Evolutionary conservation across 2,329 filamentous ascomycete genomes (phyloP).

Genomic region (Colletotrichum noveboracense): DNA sequence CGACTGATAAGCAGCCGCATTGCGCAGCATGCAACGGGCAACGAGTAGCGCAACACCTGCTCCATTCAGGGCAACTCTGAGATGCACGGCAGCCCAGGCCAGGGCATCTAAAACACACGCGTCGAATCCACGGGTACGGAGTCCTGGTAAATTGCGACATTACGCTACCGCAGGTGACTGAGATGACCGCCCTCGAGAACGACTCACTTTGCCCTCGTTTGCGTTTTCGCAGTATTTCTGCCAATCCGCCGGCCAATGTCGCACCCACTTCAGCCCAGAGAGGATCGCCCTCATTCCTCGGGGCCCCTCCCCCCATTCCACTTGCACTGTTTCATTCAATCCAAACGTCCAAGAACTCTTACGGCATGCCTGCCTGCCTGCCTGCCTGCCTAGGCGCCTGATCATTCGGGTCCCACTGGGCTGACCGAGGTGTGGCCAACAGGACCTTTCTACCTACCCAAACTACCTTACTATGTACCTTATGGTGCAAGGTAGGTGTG

Average conservation of each 20-base stretch:
- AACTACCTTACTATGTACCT: neutral
- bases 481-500: neutral
- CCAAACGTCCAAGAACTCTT: neutral
- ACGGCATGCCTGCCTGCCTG: neutral
- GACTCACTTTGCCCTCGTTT: neutral
- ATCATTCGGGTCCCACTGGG: neutral
- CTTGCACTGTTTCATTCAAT: conserved; percentile 1
- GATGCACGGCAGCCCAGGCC: neutral
- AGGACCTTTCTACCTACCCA: neutral
- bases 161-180: conserved; percentile 10
- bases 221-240: conserved; percentile 5
- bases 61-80: neutral
- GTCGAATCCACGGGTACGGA: neutral
- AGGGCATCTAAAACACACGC: neutral
- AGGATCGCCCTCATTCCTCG: conserved; percentile 8
- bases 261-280: conserved; percentile 18
- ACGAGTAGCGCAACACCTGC: neutral
- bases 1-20: neutral
- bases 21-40: neutral
- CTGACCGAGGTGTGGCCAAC: neutral
- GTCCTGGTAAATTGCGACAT: neutral
- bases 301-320: conserved; percentile 6
- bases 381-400: neutral
- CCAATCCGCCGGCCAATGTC: neutral
- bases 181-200: neutral